These are phyloP conservation scores for Chrysosporium queenslandicum DNA, from an alignment of 2,329 filamentous ascomycete genomes.

Conservation along the genomic window DNA sequence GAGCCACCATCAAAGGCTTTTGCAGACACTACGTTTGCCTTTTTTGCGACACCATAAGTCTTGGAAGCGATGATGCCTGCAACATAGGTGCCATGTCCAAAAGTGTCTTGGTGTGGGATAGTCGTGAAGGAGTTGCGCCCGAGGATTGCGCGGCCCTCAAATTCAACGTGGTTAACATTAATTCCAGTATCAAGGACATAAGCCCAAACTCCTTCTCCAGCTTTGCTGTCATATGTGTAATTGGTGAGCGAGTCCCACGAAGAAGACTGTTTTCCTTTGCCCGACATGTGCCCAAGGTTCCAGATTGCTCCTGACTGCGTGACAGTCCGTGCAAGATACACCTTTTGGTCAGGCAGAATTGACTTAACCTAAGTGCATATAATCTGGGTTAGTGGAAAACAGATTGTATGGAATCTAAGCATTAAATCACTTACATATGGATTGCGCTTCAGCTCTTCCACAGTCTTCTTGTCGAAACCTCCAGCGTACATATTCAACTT, in stretches of 20 bases:
- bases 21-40: slow-evolving; percentile 11
- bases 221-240: slow-evolving; percentile 12
- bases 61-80: slow-evolving; percentile 11
- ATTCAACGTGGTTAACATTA: slow-evolving; percentile 13
- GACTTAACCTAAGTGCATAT: slow-evolving; percentile 7
- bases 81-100: slow-evolving; percentile 14
- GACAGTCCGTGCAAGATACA: slow-evolving; percentile 8
- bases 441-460: slow-evolving; percentile 8
- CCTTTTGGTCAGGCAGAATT: slow-evolving; percentile 7
- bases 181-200: slow-evolving; percentile 14
- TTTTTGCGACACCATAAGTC: slow-evolving; percentile 14
- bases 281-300: slow-evolving; percentile 11
- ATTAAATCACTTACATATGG: slow-evolving; percentile 4
- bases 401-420: too few relatives aligned
- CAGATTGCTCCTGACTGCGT: slow-evolving; percentile 7
- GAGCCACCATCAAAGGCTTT: slow-evolving; percentile 13
- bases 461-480: slow-evolving; percentile 10
- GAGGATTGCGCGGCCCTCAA: slow-evolving; percentile 12
- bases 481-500: slow-evolving; percentile 12
- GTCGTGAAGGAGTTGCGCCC: slow-evolving; percentile 9
- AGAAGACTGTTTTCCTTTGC: slow-evolving; percentile 5
- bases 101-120: slow-evolving; percentile 10
- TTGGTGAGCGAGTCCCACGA: not conserved
- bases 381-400: not conserved
- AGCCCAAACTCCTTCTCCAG: slow-evolving; percentile 12